Evolutionary conservation across 495 filamentous ascomycete species (phyloP), one percentile per base, ranked within the genome.

Genomic region (Platismatia glauca): DNA sequence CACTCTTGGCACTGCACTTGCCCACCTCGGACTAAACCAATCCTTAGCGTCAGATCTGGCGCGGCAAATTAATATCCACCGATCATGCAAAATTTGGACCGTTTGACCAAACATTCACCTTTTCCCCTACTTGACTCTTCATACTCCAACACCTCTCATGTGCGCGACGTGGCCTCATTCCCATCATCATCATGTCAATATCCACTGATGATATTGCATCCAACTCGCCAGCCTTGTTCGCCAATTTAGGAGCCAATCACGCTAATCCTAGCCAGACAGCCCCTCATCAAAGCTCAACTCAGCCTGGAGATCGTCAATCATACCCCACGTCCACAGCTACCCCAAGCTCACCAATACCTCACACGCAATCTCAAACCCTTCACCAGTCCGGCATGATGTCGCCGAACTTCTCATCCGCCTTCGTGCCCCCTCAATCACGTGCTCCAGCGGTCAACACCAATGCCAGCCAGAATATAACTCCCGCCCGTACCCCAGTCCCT

Each of bases 201-300:
- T 64, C 68, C 38, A 59, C 46, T n/a, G 67, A 66, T 50, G 67
- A 68, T 56, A 68, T 66, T 59, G 60, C 63, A 50, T 57, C 66
- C 7, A 62, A 58, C 2, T 64, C 72, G 57, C 64, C 72, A 59
- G 63, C 52, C 46, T 65, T 71, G 20, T 71, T 71, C 53, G 72
- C 71, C 56, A 69, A 70, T 55, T 61, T 73, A 57, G 65, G 68
- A 55, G 44, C 64, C 59, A 72, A 61, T 33, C 27, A 41, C 55
- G 63, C 56, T 63, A 68, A 60, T 59, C 66, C 22, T 60, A 62
- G 37, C 55, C 65, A 59, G 16, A 65, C 64, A 69, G 64, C 59
- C 60, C 67, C 22, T 66, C 69, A 61, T 61, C 66, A 29, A 63
- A 57, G n/a, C 52, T 37, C 57, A 29, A 38, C 39, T 35, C 64